Evolutionary conservation across 352 stramenopile species (phyloP), one percentile per base, ranked within the genome.

Genomic region (Aphanomyces euteiches): DNA sequence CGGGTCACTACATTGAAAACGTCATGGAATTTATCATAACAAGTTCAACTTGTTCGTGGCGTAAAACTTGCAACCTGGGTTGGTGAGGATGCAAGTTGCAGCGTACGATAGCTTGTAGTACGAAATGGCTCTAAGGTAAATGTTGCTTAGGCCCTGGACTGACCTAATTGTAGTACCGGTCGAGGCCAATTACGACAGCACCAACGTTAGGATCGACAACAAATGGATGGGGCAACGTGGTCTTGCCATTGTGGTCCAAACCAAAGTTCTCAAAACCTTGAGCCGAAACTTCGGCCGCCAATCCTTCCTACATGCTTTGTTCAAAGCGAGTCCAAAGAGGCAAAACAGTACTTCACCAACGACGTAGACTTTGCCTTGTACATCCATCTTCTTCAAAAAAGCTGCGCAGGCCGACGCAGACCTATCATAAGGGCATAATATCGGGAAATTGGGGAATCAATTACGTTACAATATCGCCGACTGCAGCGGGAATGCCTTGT

Each of bases 81-180:
- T 90, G 70, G 90, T 74, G 47, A 82, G 84, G 21, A 90, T 73
- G 72, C 84, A 92, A 15, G 65, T 73, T 65, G 87, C 85, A 13
- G 87, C 87, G 75, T 92, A 92, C 61, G 87, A 82, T 61, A 94
- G 78, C 75, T 94, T 94, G 83, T 90, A 94, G 78, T 90, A 94
- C 65, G 81, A 85, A 40, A 93, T 77, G 73, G 90, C 78, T 48
- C 85, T 91, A 56, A 8, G 47, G 28, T 5, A 7, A 28, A 28
- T 28, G 28, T 28, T 28, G 28, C 28, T 28, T 28, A 28, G 28
- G 28, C 28, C 28, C 28, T 28, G 28, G 28, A 28, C 28, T 28
- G 28, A 28, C 28, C 28, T 28, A 28, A 28, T 28, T 28, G 28
- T 7, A 48, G 34, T 59, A 90, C 81, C 85, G 77, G 67, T 94